Evolutionary conservation across 2,329 filamentous ascomycete species (phyloP), one percentile per base, ranked within the genome.

Genomic region (Xylaria sp.): DNA sequence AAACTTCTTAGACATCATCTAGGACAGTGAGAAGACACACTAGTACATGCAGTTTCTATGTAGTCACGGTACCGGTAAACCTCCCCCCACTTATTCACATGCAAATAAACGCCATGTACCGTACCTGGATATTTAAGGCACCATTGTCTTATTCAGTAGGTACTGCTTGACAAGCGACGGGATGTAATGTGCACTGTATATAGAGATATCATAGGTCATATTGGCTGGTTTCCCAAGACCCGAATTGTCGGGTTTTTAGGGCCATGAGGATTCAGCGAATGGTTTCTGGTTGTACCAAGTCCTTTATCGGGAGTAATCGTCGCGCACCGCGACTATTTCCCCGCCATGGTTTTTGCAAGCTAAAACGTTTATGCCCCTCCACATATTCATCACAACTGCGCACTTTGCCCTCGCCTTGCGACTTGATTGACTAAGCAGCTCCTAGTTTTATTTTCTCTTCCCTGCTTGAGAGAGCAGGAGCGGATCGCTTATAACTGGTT

Each of bases 341-440:
- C 67, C 67, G 59, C 63, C 54, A 69, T 66, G 46, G 37, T 50
- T 56, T 66, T 60, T 23, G 7, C 41, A 63, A 66, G 63, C 67
- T 69, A 69, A 66, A 50, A 60, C 46, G 58, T 65, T 65, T 34
- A 34, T 55, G 56, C 60, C 63, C 60, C 64, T 63, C 67, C 63
- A 69, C 59, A 67, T 41, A 34, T 51, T 54, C 41, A 23, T 54
- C 41, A n/a, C 59, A 51, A n/a, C 13, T 44, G 28, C 25, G 20
- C 18, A 20, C n/a, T 48, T 48, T 31, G 5, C 34, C 52, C 10
- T 57, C 63, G 48, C 57, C 46, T 65, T 55, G 57, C 57, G 57
- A 68, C 46, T 25, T 25, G 46, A 62, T 39, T 10, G 34, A 31
- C 39, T 51, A 28, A 25, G 39, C 31, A 31, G 7, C 28, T 65